Base-by-base conservation (phyloP, 352 stramenopile genomes). In the Blastocystis sp. region DNA sequence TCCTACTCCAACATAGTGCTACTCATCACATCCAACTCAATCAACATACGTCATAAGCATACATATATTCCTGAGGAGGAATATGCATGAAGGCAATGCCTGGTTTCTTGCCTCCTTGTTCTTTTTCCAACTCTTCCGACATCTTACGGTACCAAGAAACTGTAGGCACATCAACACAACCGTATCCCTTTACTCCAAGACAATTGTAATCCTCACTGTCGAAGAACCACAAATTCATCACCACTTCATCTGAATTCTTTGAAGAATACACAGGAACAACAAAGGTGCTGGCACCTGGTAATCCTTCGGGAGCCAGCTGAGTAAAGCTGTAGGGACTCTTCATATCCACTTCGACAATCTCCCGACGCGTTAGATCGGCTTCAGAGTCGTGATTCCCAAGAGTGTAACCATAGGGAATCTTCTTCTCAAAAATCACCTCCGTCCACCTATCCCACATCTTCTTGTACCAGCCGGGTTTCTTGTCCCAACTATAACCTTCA, bases 201-300 rank as follows among this genome's bases (percentile, higher is more conserved):
- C 78, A 89, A 40, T 89, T 77, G 44, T 89, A 89, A 62, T 89
- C 78, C 0, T 42, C 58, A 42, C 60, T 79, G 62, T 89, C 78
- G 48, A 89, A 79, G 78, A 89, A 89, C 78, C 78, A 89, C 40
- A 89, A 51, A 40, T 76, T 89, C 66, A 89, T 79, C 51, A 89
- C 78, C 17, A 89, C 66, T 59, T 89, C 44, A 7, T 76, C 30
- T 1, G 42, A 33, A 42, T 89, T 57, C 35, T 75, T 89, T 27
- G 60, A 89, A n/a, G 78, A 76, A 22, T 77, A 77, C 17, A 89
- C 78, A 24, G 78, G 78, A 33, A 89, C 7, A 9, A 89, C 66
- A 37, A 89, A 89, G 7, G 60, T 89, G 33, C 60, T 79, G 1
- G 78, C 78, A 17, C 57, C 33, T 13, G 27, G 33, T 22, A 75